phyloP scores from a whole-genome alignment of 805 yeast species.

The Wickerhamomyces queroliae region DNA sequence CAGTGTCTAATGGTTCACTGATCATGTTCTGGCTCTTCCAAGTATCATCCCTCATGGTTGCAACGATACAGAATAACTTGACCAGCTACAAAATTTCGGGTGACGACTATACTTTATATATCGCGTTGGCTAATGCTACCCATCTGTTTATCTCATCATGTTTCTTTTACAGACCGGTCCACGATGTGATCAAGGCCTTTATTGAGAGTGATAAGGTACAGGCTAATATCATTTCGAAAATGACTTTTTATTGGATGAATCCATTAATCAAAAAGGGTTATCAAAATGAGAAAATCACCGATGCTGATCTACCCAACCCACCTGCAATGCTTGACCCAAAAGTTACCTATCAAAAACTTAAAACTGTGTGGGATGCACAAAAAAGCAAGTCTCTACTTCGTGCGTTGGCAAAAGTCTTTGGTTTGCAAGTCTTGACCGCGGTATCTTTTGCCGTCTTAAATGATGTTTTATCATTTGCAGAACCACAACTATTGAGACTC shows the following conservation, averaged over 20 bases:
- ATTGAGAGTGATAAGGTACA: conserved; percentile 38
- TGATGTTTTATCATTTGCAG: conserved; percentile 78
- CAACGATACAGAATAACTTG: conserved; percentile 32
- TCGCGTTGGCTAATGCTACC: conserved; percentile 24
- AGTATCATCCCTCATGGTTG: conserved; percentile 37
- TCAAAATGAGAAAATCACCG: conserved; percentile 36
- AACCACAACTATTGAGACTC: conserved; percentile 73
- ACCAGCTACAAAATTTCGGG: conserved; percentile 21
- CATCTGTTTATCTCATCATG: conserved; percentile 26
- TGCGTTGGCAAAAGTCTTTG: conserved; percentile 71
- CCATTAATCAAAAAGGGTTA: conserved; percentile 77
- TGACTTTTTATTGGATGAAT: conserved; percentile 91
- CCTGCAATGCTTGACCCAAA: conserved; percentile 62
- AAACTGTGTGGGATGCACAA: conserved; percentile 57
- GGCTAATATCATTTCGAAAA: conserved; percentile 67
- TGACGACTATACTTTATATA: conserved; percentile 21
- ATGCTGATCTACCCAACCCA: conserved; percentile 71
- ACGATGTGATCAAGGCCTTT: conserved; percentile 33
- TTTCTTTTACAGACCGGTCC: conserved; percentile 30
- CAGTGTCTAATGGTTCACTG: conserved; percentile 59
- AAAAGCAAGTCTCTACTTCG: conserved; percentile 42
- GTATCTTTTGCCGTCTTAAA: conserved; percentile 68
- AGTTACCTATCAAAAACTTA: conserved; percentile 43
- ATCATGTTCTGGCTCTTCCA: conserved; percentile 72
- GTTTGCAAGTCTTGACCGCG: conserved; percentile 61